Conservation (phyloP, 2,329 filamentous ascomycete species). For the Trichoderma koningii region DNA sequence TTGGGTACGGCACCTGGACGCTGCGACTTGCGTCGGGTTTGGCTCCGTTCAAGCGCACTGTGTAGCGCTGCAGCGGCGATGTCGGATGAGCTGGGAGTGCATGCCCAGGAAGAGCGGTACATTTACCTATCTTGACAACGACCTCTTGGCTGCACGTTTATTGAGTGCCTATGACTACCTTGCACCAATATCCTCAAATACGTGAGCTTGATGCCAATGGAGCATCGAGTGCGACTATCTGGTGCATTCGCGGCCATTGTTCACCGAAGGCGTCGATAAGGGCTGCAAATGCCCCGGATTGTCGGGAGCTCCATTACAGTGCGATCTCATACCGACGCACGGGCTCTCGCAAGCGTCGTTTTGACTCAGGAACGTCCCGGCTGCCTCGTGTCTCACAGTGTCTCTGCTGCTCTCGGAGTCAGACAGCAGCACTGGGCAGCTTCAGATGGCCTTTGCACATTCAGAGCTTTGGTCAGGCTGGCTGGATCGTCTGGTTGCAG, state of each 20-base stretch:
- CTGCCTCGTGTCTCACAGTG: slow-evolving; percentile 10
- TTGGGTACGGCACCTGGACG: too few relatives aligned
- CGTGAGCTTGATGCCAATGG: not conserved
- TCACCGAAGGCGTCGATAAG: not conserved
- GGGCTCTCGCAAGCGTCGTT: slow-evolving; percentile 7
- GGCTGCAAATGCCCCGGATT: not conserved
- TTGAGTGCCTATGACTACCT: not conserved
- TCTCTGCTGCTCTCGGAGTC: slow-evolving; percentile 1
- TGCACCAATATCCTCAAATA: not conserved
- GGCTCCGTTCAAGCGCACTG: not conserved
- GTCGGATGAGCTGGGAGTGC: slow-evolving; percentile 4
- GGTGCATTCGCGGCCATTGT: not conserved
- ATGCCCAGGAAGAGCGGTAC: too few relatives aligned
- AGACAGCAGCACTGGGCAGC: slow-evolving; percentile 3
- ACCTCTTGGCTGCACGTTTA: too few relatives aligned
- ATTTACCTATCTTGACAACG: too few relatives aligned
- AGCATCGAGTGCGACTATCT: not conserved
- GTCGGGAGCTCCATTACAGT: not conserved
- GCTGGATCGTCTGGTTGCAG: not conserved
- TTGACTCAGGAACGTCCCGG: not conserved
- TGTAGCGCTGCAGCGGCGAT: slow-evolving; percentile 6
- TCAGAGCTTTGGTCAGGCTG: not conserved
- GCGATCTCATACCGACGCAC: not conserved
- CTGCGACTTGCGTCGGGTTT: not conserved
- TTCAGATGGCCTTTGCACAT: not conserved